Base-by-base conservation (phyloP, 176 grass and related monocot genomes). In the Oryza meridionalis region DNA sequence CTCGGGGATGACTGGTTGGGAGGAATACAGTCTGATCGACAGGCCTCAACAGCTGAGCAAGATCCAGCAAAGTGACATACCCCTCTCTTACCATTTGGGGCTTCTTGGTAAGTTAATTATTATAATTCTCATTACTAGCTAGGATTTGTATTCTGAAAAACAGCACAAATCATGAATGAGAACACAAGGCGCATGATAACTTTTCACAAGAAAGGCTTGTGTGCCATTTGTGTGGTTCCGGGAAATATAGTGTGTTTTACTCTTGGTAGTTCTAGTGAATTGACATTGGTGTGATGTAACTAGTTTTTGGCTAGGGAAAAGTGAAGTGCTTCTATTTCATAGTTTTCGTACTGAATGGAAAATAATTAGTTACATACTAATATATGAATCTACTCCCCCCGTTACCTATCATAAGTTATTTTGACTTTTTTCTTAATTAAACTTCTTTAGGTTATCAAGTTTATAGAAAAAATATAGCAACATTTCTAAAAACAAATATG, bases 1-100 rank as follows among this genome's bases (percentile, higher is more conserved):
- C 61, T 86, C 86, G 0, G 95, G 95, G 42, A 72, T 97, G 42
- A 94, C 88, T 46, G 90, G 92, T 11, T 97, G 95, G 95, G 95
- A 94, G 86, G 95, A 97, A 15, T 97, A 94, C 73, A 94, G 86
- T 40, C 31, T 90, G 45, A 93, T 93, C 46, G 46, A 58, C 29
- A 93, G 78, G 58, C 82, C 92, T 22, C 86, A 91, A 17, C 89
- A 86, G 72, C 82, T 93, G 31, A 88, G 37, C 24, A 97, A 91
- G 88, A 88, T 97, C 43, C 75, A 83, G 67, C 67, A 63, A 24
- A 86, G 47, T 12, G 87, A 91, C 45, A 55, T 91, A 35, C 95
- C 90, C 3, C 92, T 97, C n/a, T 97, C 95, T 3, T 94, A 91
- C 17, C 84, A 97, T 66, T 21, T 97, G 17, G 90, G 92, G 26